Evolutionary conservation across 371 early-diverging fungal genomes (phyloP), one percentile per base, ranked within the genome.

Genomic region (Mycotypha africana): DNA sequence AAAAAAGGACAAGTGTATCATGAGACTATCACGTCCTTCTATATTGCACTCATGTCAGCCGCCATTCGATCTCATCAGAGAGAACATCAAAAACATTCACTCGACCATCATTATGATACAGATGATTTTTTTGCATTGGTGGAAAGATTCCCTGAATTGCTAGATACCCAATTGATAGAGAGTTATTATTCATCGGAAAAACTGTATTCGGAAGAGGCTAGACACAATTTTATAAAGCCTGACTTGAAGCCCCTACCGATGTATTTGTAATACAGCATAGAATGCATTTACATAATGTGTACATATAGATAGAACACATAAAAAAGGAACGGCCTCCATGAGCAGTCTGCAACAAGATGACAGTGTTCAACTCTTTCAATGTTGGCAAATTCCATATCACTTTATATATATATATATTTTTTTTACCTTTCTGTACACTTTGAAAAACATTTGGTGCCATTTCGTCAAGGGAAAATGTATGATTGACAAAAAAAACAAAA

Each of bases 1-100:
- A 30, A 50, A 22, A 60, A 53, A 23, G 53, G 62, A 11, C 53
- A 50, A 26, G 54, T 60, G 17, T 82, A 77, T 45, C 69, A 82
- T 41, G 78, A 79, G 38, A 82, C 82, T 0, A 79, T 82, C 52
- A 78, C 82, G 0, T 50, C 48, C 7, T 82, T 82, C 41, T 82
- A 69, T 37, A 66, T 76, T 22, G 57, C 74, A 4, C 42, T 77
- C 15, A 58, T 76, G 19, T 51, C 67, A 24, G 51, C 70, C 9
- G 80, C 80, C 1, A 42, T 81, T 2, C 24, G 55, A 14, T 48
- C 57, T 0, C 59, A 58, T 21, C 20, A 49, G 19, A n/a, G n/a
- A n/a, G n/a, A n/a, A n/a, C n/a, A n/a, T n/a, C n/a, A n/a, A n/a
- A n/a, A n/a, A n/a, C n/a, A n/a, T n/a, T n/a, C n/a, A n/a, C 32